These are phyloP conservation scores for Gaeumannomyces sp. DNA, from an alignment of 2,329 filamentous ascomycete species.

Conservation along the genomic window DNA sequence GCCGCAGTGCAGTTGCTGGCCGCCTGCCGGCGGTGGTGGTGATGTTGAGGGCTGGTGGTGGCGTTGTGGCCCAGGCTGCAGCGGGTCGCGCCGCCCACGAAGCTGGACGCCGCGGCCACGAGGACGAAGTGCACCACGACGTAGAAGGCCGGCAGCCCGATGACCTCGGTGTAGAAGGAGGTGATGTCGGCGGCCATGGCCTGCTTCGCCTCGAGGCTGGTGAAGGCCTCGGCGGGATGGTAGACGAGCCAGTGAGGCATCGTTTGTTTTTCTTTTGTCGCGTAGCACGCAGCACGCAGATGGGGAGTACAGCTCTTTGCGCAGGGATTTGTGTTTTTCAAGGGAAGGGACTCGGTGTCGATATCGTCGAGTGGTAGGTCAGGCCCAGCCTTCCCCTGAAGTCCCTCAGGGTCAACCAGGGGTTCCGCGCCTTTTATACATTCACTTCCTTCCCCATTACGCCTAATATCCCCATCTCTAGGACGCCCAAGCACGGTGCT, in stretches of 20 bases:
- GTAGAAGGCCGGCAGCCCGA: slow-evolving; percentile 35
- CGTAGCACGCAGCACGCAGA: too few species aligned
- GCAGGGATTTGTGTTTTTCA: too few species aligned
- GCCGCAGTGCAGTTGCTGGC: not conserved
- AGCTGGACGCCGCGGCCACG: slow-evolving; percentile 13
- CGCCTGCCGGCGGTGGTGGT: too few species aligned
- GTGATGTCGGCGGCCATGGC: slow-evolving; percentile 30
- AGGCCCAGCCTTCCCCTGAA: too few species aligned
- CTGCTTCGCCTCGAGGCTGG: slow-evolving; percentile 20
- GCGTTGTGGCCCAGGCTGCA: not conserved
- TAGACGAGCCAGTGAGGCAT: slow-evolving; percentile 40
- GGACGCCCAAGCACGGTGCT: too few species aligned
- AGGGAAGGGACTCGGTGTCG: too few species aligned
- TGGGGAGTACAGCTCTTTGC: too few species aligned
- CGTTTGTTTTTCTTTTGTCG: not conserved
- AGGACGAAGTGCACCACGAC: slow-evolving; percentile 34
- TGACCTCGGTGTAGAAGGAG: slow-evolving; percentile 15
- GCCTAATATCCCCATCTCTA: too few species aligned
- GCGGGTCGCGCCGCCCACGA: not conserved
- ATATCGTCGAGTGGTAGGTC: too few species aligned
- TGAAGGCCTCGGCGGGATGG: slow-evolving; percentile 31
- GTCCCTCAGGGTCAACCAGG: too few species aligned
- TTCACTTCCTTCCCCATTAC: too few species aligned
- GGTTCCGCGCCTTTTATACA: too few species aligned
- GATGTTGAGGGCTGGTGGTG: not conserved